Conservation (phyloP, 345 rosid genomes). For the Pistacia vera region DNA sequence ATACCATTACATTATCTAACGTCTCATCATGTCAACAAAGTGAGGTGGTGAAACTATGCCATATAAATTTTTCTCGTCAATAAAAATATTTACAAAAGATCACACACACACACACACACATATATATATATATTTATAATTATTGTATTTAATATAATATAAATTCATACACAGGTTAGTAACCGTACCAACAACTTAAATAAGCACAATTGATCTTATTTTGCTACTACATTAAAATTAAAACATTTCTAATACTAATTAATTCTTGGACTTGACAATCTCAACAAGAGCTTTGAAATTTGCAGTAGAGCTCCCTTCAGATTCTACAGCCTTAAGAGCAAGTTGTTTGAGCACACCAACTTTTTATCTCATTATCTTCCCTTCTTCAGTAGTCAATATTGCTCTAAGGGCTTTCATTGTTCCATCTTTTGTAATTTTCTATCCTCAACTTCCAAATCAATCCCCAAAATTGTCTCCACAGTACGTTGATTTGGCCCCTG, state of each 20-base stretch:
- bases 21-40: too few species aligned
- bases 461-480: conserved; percentile 43
- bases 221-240: too few species aligned
- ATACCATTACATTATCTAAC: too few species aligned
- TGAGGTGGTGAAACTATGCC: too few species aligned
- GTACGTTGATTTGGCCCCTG: conserved; percentile 38
- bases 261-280: conserved; percentile 8
- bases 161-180: too few species aligned
- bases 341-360: conserved; percentile 22
- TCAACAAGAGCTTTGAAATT: conserved; percentile 41
- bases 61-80: too few species aligned
- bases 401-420: conserved; percentile 25
- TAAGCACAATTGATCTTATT: too few species aligned
- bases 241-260: not conserved
- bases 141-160: too few species aligned
- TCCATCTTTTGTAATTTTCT: conserved; percentile 41
- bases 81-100: too few species aligned
- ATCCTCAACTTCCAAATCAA: conserved; percentile 48
- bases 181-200: too few species aligned
- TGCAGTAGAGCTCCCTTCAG: conserved; percentile 38
- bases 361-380: conserved; percentile 40
- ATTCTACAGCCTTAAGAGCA: conserved; percentile 34
- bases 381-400: conserved; percentile 35
- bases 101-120: too few species aligned
- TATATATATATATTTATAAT: too few species aligned